These are phyloP conservation scores for Mycena rosella DNA, from an alignment of 768 basidiomycete genomes.

Conservation along the genomic window DNA sequence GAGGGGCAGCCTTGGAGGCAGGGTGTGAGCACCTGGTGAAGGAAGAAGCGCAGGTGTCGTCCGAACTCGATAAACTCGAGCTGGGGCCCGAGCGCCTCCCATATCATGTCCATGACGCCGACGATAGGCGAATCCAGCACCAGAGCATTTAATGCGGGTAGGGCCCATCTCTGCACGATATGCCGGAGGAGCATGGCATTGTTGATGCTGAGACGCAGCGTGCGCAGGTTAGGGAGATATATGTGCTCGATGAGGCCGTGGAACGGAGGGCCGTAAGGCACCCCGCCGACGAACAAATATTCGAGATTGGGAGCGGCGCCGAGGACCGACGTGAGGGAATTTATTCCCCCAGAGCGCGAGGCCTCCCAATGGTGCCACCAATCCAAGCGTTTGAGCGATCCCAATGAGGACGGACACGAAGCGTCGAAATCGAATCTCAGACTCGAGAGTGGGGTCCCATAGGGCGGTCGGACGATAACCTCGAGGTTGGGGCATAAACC, in stretches of 20 bases:
- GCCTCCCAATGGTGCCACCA: constrained; percentile 76
- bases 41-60: constrained; percentile 64
- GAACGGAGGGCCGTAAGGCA: constrained; percentile 43
- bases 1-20: constrained; percentile 62
- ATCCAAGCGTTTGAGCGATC: constrained; percentile 71
- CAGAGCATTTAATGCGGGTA: constrained; percentile 67
- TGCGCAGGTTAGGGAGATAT: constrained; percentile 61
- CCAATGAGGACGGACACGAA: constrained; percentile 57
- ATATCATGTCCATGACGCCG: constrained; percentile 56
- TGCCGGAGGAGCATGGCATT: constrained; percentile 65
- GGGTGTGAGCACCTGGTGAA: constrained; percentile 59
- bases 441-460: constrained; percentile 16
- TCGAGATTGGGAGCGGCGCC: constrained; percentile 64
- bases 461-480: constrained; percentile 65
- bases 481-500: constrained; percentile 62
- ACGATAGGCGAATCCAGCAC: constrained; percentile 63
- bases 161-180: constrained; percentile 59
- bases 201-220: constrained; percentile 64
- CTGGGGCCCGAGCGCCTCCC: constrained; percentile 63
- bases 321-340: constrained; percentile 68
- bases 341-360: constrained; percentile 74
- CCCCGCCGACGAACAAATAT: constrained; percentile 70
- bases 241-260: constrained; percentile 43
- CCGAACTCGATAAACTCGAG: constrained; percentile 71
- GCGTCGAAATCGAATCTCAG: constrained; percentile 68